Base-by-base conservation (phyloP, 495 filamentous ascomycete species). In the Amphirosellinia nigrospora region DNA sequence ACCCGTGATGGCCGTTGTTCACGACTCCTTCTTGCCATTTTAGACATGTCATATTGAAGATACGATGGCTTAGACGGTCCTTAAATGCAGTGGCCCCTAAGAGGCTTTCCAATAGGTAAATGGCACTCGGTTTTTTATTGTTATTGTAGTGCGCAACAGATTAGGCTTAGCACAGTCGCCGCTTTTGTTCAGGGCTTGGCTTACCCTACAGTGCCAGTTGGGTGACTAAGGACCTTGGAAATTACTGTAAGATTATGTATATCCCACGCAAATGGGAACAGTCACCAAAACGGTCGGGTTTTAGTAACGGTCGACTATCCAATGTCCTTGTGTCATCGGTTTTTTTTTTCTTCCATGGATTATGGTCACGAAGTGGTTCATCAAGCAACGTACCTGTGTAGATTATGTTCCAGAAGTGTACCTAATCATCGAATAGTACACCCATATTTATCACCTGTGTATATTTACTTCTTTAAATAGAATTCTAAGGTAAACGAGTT, bases 11-110 rank as follows among this genome's bases (percentile, higher is more conserved):
- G 41, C 13, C 28, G 2, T 26, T 9, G 30, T 64, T 41, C 50
- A 43, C 23, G 15, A 50, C 61, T 50, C 43, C 23, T 32, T 5
- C 26, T 10, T 13, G 30, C 6, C 43, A 50, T 64, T 48, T 23
- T 43, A 64, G 61, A 64, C 61, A 36, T 64, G 30, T 48, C 61
- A 64, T 64, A 64, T 64, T 48, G 5, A 26, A 36, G 36, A 46
- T 6, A 63, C 19, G 36, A 63, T 46, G 60, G 38, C 56, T 34
- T 52, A 23, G 26, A 3, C 48, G 4, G 7, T 58, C 9, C 32
- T 58, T 36, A 32, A 19, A 32, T 58, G 55, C 13, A 36, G 36
- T 61, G 34, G 21, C 50, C 26, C 16, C 4, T 53, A 7, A 53
- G 50, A 53, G 50, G 50, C 8, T 53, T 53, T 53, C 50, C 3